Evolutionary conservation across 1,139 yeast genomes (phyloP).

Genomic region (Taiozyma onychis): DNA sequence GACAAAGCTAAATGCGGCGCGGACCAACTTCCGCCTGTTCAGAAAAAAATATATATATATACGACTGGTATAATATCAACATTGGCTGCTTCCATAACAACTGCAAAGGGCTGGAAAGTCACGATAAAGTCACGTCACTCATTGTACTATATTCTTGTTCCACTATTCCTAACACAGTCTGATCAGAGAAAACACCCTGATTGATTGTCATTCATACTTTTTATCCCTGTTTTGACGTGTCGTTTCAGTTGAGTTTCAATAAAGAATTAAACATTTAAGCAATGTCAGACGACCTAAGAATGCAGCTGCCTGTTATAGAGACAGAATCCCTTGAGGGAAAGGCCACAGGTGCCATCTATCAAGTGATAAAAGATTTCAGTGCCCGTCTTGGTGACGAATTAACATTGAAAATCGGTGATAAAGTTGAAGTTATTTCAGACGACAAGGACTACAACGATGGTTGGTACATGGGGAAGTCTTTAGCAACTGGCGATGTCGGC

Average conservation of each 20-base stretch:
- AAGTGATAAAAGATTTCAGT: conserved; percentile 77
- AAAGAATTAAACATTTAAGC: neutral
- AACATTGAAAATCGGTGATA: conserved; percentile 74
- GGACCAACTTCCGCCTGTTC: neutral
- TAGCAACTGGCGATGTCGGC: conserved; percentile 69
- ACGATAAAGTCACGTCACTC: neutral
- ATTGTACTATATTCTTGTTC: neutral
- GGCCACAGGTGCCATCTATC: conserved; percentile 28
- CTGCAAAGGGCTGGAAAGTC: neutral
- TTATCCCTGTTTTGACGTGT: neutral
- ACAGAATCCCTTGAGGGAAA: conserved; percentile 11
- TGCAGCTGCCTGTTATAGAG: conserved; percentile 12
- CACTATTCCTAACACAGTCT: neutral
- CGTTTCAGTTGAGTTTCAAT: neutral
- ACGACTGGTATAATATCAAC: neutral
- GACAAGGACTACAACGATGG: conserved; percentile 95
- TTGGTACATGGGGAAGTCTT: conserved; percentile 91
- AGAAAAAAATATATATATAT: neutral
- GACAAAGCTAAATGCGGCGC: neutral
- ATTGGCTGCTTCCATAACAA: neutral
- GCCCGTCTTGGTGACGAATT: conserved; percentile 90
- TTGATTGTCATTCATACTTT: neutral
- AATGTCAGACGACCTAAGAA: conserved; percentile 1
- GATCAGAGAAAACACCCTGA: neutral
- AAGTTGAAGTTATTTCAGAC: conserved; percentile 82